Evolutionary conservation across 129 eudicot species (phyloP).

Genomic region (Arctium lappa): DNA sequence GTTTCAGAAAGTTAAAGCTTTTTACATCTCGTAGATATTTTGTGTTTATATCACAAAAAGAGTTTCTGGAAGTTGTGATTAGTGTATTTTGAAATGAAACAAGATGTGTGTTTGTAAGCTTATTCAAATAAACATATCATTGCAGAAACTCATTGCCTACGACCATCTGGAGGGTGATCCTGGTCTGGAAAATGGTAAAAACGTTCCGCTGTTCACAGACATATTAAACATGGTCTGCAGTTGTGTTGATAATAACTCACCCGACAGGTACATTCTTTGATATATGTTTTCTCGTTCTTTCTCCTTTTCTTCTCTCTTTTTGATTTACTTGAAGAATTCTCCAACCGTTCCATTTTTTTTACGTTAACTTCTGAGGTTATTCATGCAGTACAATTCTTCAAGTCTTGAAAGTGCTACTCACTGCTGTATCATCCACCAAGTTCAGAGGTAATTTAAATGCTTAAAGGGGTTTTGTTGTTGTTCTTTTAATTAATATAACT

Average conservation of each 20-base stretch:
- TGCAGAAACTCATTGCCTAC: slow-evolving; percentile 94
- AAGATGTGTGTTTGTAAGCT: not conserved
- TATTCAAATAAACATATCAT: slow-evolving; percentile 7
- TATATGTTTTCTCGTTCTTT: not conserved
- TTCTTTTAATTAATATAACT: not conserved
- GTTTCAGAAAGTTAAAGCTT: not conserved
- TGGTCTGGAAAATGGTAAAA: slow-evolving; percentile 79
- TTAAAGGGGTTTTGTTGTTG: not conserved
- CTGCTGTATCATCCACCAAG: slow-evolving; percentile 87
- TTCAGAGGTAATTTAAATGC: slow-evolving; percentile 65
- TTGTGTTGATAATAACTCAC: slow-evolving; percentile 84
- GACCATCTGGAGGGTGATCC: slow-evolving; percentile 96
- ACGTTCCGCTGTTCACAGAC: slow-evolving; percentile 54
- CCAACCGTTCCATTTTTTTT: not conserved
- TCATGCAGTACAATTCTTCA: slow-evolving; percentile 84
- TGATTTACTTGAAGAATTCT: not conserved
- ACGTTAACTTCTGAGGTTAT: slow-evolving; percentile 13
- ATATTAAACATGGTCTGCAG: slow-evolving; percentile 76
- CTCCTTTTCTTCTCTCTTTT: not conserved
- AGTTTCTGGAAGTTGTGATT: not conserved
- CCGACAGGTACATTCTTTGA: slow-evolving; percentile 59
- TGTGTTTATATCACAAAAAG: not conserved
- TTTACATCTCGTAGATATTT: not conserved
- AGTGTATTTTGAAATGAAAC: not conserved
- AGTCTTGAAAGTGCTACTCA: slow-evolving; percentile 92